A percentile compares a stretch with the other conserved stretches of the same genome.
Conservation (phyloP, 257 asterid species). For the Schizonepeta tenuifolia region DNA sequence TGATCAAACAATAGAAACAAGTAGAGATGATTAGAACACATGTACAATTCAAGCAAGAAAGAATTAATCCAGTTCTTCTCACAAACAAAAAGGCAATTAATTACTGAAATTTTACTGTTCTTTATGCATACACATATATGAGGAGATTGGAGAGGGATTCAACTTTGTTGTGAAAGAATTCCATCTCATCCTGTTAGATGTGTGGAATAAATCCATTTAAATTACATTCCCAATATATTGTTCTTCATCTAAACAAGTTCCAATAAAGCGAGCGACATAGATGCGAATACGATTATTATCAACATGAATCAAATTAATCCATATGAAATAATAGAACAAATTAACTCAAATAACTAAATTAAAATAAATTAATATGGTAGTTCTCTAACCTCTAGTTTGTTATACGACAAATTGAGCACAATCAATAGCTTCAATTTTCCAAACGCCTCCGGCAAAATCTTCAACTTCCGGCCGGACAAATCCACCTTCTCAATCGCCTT, state of each 20-base stretch:
- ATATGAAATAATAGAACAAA: neutral
- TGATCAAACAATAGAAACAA: neutral
- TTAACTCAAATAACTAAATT: neutral
- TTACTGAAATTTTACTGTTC: no score
- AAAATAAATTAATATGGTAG: neutral
- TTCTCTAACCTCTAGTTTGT: conserved; percentile 67
- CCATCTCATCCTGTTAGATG: no score
- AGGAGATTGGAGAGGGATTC: no score
- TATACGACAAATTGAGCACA: conserved; percentile 71
- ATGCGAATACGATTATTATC: neutral
- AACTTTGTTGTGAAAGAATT: no score
- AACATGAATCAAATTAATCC: neutral
- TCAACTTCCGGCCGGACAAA: conserved; percentile 60
- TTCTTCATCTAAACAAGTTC: no score
- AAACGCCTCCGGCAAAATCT: conserved; percentile 78
- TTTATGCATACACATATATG: neutral
- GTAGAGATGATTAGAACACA: no score
- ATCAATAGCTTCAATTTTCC: conserved; percentile 61
- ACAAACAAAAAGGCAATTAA: no score
- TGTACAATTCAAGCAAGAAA: no score
- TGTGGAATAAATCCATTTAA: no score
- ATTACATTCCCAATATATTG: no score
- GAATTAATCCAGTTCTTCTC: no score
- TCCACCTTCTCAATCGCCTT: conserved; percentile 62
- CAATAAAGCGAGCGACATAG: no score